Conservation (phyloP, 2,329 filamentous ascomycete species). For the Juglanconis sp. region DNA sequence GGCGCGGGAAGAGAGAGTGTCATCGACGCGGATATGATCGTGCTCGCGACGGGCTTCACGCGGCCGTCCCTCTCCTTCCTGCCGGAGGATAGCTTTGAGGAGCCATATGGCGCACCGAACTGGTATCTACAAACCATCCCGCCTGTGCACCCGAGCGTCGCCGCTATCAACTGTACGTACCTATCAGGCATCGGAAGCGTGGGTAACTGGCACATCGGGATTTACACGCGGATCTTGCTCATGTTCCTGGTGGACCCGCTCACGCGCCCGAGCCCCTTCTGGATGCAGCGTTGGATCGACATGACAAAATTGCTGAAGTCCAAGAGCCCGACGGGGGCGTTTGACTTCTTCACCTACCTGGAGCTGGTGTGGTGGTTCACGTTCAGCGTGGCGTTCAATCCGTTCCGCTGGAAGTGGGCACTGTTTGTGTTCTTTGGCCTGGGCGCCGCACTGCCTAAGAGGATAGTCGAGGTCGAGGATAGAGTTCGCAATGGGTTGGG, state of each 20-base stretch:
- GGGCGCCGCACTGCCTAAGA: constrained; percentile 62
- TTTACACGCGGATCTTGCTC: constrained; percentile 80
- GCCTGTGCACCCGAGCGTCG: constrained; percentile 67
- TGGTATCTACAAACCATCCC: constrained; percentile 91
- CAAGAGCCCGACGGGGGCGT: constrained; percentile 68
- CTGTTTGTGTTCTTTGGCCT: constrained; percentile 78
- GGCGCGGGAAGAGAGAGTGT: constrained; percentile 66
- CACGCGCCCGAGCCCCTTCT: constrained; percentile 64
- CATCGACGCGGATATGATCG: constrained; percentile 70
- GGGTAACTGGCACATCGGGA: constrained; percentile 85
- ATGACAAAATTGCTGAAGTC: constrained; percentile 72
- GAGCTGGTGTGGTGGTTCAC: constrained; percentile 84
- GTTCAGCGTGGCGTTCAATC: constrained; percentile 76
- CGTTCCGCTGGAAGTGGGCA: constrained; percentile 89
- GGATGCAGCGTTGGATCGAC: constrained; percentile 86
- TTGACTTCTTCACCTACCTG: constrained; percentile 87
- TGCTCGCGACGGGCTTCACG: constrained; percentile 81
- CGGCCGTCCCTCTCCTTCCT: constrained; percentile 72
- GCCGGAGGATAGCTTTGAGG: constrained; percentile 67
- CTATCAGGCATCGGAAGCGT: constrained; percentile 77
- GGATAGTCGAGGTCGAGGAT: constrained; percentile 65
- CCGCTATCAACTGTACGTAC: constrained; percentile 80
- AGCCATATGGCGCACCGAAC: constrained; percentile 74
- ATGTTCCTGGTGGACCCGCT: constrained; percentile 83
- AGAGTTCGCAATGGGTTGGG: constrained; percentile 52